phyloP scores from a whole-genome alignment of 371 early-diverging fungal species.

The Nematocida homosporus region DNA sequence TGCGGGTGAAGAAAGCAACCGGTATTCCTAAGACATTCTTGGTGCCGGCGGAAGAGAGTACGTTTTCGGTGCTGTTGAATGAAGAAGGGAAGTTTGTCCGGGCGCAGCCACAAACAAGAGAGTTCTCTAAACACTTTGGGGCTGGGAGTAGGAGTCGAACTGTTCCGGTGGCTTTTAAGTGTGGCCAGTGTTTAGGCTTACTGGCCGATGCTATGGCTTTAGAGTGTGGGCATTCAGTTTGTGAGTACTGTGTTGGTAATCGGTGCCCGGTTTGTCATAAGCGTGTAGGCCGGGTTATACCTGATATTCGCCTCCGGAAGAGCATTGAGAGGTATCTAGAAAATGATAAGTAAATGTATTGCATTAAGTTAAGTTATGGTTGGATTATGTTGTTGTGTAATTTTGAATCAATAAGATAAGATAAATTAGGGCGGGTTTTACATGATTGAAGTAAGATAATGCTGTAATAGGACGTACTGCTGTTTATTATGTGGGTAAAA shows the following conservation, averaged over 20 bases:
- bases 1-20: conserved; percentile 66
- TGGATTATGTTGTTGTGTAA: no score
- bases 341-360: conserved; percentile 20
- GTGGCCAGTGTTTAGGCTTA: conserved; percentile 61
- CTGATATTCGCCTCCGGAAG: conserved; percentile 18
- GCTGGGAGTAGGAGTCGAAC: conserved; percentile 9
- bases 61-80: conserved; percentile 60
- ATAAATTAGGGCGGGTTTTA: no score
- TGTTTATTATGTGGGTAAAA: no score
- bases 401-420: no score
- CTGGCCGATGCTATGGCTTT: conserved; percentile 60
- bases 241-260: conserved; percentile 59
- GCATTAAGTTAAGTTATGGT: no score
- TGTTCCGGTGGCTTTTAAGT: conserved; percentile 58
- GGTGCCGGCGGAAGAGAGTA: conserved; percentile 50
- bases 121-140: conserved; percentile 63
- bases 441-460: no score
- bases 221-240: conserved; percentile 64
- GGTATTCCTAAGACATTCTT: conserved; percentile 68
- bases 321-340: conserved; percentile 46
- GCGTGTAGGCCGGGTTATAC: not conserved
- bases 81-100: conserved; percentile 64
- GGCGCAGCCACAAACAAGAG: conserved; percentile 66
- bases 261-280: conserved; percentile 62
- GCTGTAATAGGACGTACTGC: no score